A percentile compares a stretch with the other conserved stretches of the same genome.
Evolutionary conservation across 2,329 filamentous ascomycete genomes (phyloP).

Genomic region (Westerdykella sp.): DNA sequence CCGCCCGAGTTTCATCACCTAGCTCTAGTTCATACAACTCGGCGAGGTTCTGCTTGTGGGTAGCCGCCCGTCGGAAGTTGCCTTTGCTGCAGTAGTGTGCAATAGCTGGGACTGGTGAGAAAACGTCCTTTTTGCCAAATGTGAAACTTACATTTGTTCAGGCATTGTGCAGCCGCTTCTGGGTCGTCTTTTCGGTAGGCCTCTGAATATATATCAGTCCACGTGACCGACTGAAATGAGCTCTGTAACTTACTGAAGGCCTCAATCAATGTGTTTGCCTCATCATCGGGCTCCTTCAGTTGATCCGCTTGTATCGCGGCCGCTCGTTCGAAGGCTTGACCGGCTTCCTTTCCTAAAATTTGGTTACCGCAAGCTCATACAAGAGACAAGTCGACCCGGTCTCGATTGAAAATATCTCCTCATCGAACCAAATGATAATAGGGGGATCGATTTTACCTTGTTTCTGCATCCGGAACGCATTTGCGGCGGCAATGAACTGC

Average conservation of each 20-base stretch:
- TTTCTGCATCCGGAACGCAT: constrained; percentile 84
- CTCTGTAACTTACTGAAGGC: constrained; percentile 59
- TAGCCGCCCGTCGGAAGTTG: constrained; percentile 84
- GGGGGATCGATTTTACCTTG: constrained; percentile 53
- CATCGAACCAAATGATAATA: not conserved
- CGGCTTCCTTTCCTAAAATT: constrained; percentile 69
- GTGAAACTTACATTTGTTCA: constrained; percentile 49
- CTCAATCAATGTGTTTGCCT: constrained; percentile 79
- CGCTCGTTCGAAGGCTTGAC: constrained; percentile 75
- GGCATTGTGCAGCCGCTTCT: constrained; percentile 71
- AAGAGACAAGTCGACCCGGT: not conserved
- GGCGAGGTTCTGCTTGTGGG: constrained; percentile 81
- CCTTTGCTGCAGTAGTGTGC: constrained; percentile 81
- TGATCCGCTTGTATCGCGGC: constrained; percentile 73
- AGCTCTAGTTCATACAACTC: constrained; percentile 81
- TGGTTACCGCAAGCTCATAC: constrained; percentile 2
- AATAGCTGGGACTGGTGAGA: constrained; percentile 51
- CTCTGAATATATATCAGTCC: constrained; percentile 40
- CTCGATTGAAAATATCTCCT: not conserved
- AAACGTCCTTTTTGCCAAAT: not conserved
- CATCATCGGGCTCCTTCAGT: constrained; percentile 87
- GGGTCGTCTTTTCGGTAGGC: constrained; percentile 83
- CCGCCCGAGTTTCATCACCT: constrained; percentile 68
- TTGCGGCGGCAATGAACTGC: constrained; percentile 79
- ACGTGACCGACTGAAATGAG: constrained; percentile 2